Percentiles rank a stretch among this genome's conserved stretches.
phyloP scores from a whole-genome alignment of 805 yeast species.

The Cephaloascus albidus region DNA sequence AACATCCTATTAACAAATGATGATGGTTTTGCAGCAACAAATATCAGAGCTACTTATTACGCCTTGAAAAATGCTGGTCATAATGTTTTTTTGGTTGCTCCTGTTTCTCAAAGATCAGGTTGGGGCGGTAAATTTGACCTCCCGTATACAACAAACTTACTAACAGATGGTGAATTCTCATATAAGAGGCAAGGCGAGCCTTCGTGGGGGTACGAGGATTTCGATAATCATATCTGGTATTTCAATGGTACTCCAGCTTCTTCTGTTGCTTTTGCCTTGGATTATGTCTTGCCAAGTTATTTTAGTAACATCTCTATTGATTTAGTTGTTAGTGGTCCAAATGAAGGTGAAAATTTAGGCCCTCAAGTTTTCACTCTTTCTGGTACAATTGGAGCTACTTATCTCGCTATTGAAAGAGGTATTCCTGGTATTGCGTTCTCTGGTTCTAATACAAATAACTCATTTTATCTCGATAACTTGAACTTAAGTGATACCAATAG shows the following conservation, averaged over 20 bases:
- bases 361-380: slow-evolving; percentile 31
- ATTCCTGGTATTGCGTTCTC: slow-evolving; percentile 41
- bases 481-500: slow-evolving; percentile 29
- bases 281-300: slow-evolving; percentile 35
- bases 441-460: slow-evolving; percentile 40
- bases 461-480: slow-evolving; percentile 36
- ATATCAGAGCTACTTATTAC: slow-evolving; percentile 45
- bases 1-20: slow-evolving; percentile 45
- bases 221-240: slow-evolving; percentile 38
- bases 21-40: slow-evolving; percentile 49
- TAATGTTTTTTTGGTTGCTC: slow-evolving; percentile 40
- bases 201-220: slow-evolving; percentile 44
- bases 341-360: slow-evolving; percentile 40
- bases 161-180: slow-evolving; percentile 35
- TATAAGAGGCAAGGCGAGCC: slow-evolving; percentile 40
- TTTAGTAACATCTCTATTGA: slow-evolving; percentile 35
- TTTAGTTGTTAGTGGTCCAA: slow-evolving; percentile 43
- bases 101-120: slow-evolving; percentile 42
- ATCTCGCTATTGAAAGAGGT: slow-evolving; percentile 37
- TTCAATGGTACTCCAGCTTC: slow-evolving; percentile 50
- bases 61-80: slow-evolving; percentile 39
- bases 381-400: slow-evolving; percentile 46
- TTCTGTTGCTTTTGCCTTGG: slow-evolving; percentile 37
- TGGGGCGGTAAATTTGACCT: slow-evolving; percentile 44
- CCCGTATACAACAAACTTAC: slow-evolving; percentile 27